These are phyloP conservation scores for Phyllosticta citribraziliensis DNA, from an alignment of 2,329 filamentous ascomycete genomes.

Conservation along the genomic window DNA sequence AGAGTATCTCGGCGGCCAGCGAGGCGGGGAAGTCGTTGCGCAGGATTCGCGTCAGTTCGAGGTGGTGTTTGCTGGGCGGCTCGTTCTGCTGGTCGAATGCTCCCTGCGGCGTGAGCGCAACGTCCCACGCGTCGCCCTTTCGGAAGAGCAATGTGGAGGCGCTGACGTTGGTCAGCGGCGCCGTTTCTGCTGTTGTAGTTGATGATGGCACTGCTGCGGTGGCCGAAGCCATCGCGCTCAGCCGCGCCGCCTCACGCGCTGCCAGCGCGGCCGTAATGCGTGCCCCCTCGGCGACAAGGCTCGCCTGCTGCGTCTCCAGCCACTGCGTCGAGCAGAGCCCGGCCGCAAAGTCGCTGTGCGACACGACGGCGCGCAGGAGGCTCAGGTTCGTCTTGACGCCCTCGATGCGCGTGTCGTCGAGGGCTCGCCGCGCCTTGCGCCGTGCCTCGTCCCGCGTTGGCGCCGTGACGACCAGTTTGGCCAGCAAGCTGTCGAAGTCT, in stretches of 20 bases:
- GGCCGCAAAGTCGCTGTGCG: conserved; percentile 39
- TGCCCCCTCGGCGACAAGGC: conserved; percentile 29
- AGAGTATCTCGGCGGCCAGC: conserved; percentile 43
- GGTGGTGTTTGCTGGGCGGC: conserved; percentile 28
- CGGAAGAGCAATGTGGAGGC: conserved; percentile 40
- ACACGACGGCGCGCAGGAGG: conserved; percentile 45
- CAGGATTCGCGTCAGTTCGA: conserved; percentile 44
- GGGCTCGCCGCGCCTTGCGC: conserved; percentile 43
- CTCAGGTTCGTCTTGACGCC: conserved; percentile 51
- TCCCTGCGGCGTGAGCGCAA: conserved; percentile 28
- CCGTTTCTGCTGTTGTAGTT: neutral
- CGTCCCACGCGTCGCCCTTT: conserved; percentile 50
- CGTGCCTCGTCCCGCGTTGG: conserved; percentile 43
- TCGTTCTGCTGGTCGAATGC: conserved; percentile 1
- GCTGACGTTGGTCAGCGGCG: conserved; percentile 6
- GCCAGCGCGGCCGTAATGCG: conserved; percentile 10
- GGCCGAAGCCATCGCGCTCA: neutral
- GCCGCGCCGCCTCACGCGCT: conserved; percentile 5
- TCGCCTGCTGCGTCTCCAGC: conserved; percentile 42
- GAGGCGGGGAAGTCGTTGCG: conserved; percentile 51
- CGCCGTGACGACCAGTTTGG: conserved; percentile 50
- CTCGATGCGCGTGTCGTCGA: conserved; percentile 45
- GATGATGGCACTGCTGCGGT: neutral
- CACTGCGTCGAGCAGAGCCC: conserved; percentile 47
- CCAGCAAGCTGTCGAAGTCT: conserved; percentile 50